Evolutionary conservation across 306 rosid species (phyloP), one percentile per base, ranked within the genome.

Genomic region (Carpinus viminea): DNA sequence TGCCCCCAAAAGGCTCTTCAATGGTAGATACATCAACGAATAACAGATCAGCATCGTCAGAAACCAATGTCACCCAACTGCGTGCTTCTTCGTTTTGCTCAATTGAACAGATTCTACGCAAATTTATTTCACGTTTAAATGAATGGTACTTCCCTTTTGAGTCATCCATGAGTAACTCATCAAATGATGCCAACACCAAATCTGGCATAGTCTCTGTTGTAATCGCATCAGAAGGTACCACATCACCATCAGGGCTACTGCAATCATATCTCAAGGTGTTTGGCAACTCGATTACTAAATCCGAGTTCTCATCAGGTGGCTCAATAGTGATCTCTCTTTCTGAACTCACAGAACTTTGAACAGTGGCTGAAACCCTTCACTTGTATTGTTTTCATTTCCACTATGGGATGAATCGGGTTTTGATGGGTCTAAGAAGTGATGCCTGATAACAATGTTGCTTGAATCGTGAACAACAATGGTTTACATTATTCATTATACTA

Each of bases 241-340:
- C 59, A 61, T 61, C 34, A 24, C 56, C 10, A 21, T 31, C 68
- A 5, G 85, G 85, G 36, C 85, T 77, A 82, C 85, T 78, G 48
- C 75, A 62, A 47, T 74, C 77, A 64, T 53, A 72, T 50, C 65
- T 82, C 55, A 82, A 82, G 76, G 74, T 60, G 43, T 59, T 52
- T 62, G 74, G 74, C 18, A 81, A 77, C 70, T 81, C 81, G 70
- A 70, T 59, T 31, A 76, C 61, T 71, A 60, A 47, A 46, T 76
- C 78, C 0, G 73, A 52, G 56, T 31, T 70, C 59, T 51, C 80
- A 38, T 72, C 10, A 11, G 56, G 54, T 12, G 20, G 18, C 72
- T 73, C 72, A 17, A 6, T n/a, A 66, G 45, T 53, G n/a, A 24
- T 55, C 36, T 79, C 78, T 61, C 51, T 12, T 9, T 65, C 68